Percentiles rank a stretch among this genome's conserved stretches.
Evolutionary conservation across 331 rosid genomes (phyloP).

Genomic region (Saraca asoca): DNA sequence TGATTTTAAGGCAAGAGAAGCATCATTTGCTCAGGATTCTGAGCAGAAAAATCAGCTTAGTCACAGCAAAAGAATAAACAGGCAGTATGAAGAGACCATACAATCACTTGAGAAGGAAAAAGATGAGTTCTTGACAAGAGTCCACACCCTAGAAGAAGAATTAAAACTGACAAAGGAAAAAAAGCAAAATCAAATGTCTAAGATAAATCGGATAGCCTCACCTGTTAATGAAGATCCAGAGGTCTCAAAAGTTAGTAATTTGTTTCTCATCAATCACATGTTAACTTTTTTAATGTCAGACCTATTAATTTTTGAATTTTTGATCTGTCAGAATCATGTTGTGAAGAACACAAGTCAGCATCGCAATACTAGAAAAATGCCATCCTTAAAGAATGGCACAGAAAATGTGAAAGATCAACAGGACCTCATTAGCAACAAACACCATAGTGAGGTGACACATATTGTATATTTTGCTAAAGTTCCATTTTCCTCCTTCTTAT

Average conservation of each 20-base stretch:
- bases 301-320: conserved; percentile 17
- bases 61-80: conserved; percentile 49
- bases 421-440: conserved; percentile 38
- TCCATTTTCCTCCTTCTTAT: conserved; percentile 15
- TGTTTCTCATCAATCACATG: conserved; percentile 24
- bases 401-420: conserved; percentile 47
- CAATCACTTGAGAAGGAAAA: conserved; percentile 71
- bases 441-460: conserved; percentile 45
- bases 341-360: conserved; percentile 43
- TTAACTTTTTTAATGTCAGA: conserved; percentile 25
- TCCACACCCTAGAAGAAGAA: conserved; percentile 72
- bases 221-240: conserved; percentile 45
- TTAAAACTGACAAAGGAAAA: conserved; percentile 63
- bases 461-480: conserved; percentile 17
- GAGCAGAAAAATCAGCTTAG: conserved; percentile 51
- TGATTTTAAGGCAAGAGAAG: conserved; percentile 46
- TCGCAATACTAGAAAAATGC: conserved; percentile 44
- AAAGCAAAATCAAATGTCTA: conserved; percentile 55
- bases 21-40: conserved; percentile 38
- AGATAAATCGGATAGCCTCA: conserved; percentile 41
- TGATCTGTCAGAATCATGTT: conserved; percentile 34
- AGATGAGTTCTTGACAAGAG: conserved; percentile 49
- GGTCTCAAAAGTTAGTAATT: conserved; percentile 44
- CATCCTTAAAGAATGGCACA: conserved; percentile 45
- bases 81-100: conserved; percentile 56